Conservation (phyloP, 2,329 filamentous ascomycete genomes). For the Pseudopithomyces maydicus region DNA sequence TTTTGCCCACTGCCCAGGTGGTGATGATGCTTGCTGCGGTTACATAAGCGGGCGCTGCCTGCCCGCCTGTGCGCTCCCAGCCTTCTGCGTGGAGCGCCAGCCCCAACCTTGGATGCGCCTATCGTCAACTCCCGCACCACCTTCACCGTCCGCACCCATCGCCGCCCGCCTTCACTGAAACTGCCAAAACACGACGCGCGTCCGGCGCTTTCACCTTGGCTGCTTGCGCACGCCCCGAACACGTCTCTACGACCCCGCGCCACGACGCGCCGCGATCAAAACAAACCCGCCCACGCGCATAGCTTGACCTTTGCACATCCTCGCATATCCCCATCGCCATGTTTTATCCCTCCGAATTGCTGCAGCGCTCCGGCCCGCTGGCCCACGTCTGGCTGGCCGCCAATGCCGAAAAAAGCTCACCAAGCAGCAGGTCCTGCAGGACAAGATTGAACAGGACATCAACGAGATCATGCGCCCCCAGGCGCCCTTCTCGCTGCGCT, state of each 20-base stretch:
- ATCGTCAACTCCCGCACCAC: conserved; percentile 7
- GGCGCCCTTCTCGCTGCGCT: conserved; percentile 89
- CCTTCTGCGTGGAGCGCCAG: conserved; percentile 5
- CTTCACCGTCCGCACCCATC: conserved; percentile 5
- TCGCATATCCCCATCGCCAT: conserved; percentile 56
- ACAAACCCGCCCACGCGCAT: conserved; percentile 25
- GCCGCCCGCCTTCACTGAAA: conserved; percentile 21
- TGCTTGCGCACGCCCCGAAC: conserved; percentile 24
- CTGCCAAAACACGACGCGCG: conserved; percentile 27
- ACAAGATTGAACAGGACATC: conserved; percentile 92
- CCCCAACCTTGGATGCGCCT: conserved; percentile 6
- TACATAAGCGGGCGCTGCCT: not conserved
- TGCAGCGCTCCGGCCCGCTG: conserved; percentile 95
- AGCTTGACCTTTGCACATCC: conserved; percentile 6
- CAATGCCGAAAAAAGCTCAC: conserved; percentile 97
- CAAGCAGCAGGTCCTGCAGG: conserved; percentile 93
- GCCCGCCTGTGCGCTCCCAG: conserved; percentile 11
- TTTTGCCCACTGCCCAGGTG: too few species aligned
- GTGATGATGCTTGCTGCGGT: not conserved
- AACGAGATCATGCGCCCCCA: conserved; percentile 91
- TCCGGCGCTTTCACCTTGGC: conserved; percentile 18
- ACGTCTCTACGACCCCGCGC: conserved; percentile 10
- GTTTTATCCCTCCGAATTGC: conserved; percentile 96
- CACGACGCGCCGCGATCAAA: conserved; percentile 39
- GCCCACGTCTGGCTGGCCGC: conserved; percentile 98